These are phyloP conservation scores for Fusarium heterosporum DNA, from an alignment of 2,329 filamentous ascomycete genomes.

Conservation along the genomic window DNA sequence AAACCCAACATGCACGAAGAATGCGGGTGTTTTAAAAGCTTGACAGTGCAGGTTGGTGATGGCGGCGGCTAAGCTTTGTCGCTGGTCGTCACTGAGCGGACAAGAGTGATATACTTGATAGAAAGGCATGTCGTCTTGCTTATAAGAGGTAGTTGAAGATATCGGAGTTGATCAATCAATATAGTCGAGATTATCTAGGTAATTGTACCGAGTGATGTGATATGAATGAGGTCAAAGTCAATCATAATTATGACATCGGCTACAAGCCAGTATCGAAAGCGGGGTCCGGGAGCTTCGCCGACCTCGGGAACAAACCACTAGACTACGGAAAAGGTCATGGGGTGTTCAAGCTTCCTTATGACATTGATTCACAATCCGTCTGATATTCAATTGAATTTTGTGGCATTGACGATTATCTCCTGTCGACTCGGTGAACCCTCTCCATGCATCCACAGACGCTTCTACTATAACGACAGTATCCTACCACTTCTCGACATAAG, in stretches of 20 bases:
- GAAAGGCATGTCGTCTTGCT: slow-evolving; percentile 24
- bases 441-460: neutral
- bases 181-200: neutral
- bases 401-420: too few relatives aligned
- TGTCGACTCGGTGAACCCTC: neutral
- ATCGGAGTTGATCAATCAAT: neutral
- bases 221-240: too few relatives aligned
- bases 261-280: too few relatives aligned
- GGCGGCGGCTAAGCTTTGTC: slow-evolving; percentile 14
- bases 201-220: neutral
- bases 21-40: slow-evolving; percentile 28
- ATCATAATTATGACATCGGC: too few relatives aligned
- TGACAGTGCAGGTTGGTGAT: slow-evolving; percentile 34
- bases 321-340: too few relatives aligned
- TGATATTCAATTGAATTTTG: too few relatives aligned
- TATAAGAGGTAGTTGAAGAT: neutral
- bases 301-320: too few relatives aligned
- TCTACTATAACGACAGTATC: slow-evolving; percentile 38
- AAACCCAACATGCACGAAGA: slow-evolving; percentile 39
- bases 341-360: too few relatives aligned
- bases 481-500: slow-evolving; percentile 85
- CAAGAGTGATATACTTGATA: slow-evolving; percentile 39
- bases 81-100: slow-evolving; percentile 11
- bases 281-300: too few relatives aligned
- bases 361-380: too few relatives aligned